A percentile compares a stretch with the other conserved stretches of the same genome.
Conservation (phyloP, 1,284 basidiomycete species). For the Leccinum colubrinum region DNA sequence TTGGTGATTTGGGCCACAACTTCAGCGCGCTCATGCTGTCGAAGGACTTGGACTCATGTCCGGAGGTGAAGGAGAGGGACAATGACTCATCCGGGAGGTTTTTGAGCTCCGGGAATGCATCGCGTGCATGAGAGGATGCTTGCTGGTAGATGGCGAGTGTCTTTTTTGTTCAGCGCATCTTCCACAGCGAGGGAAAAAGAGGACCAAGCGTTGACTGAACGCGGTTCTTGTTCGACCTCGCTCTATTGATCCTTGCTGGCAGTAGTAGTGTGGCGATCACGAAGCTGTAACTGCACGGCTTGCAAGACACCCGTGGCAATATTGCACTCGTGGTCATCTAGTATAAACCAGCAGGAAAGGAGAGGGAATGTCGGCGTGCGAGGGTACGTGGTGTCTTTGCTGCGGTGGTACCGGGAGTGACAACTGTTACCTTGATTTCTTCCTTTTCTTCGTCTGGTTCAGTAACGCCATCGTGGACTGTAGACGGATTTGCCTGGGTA, state of each 20-base stretch:
- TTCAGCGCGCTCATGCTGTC: too few species aligned
- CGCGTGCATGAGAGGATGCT: too few species aligned
- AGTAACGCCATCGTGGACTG: constrained; percentile 44
- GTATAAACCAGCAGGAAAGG: constrained; percentile 32
- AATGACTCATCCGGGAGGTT: too few species aligned
- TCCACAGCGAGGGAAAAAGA: constrained; percentile 23
- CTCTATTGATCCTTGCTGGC: constrained; percentile 19
- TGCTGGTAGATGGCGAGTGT: not conserved
- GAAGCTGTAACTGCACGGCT: constrained; percentile 57
- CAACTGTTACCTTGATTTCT: constrained; percentile 36
- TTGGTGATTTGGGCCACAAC: too few species aligned
- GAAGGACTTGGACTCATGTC: too few species aligned
- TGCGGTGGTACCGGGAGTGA: constrained; percentile 27
- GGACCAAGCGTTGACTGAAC: constrained; percentile 32
- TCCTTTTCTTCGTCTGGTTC: constrained; percentile 58
- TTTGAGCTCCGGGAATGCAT: too few species aligned
- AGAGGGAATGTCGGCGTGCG: constrained; percentile 58
- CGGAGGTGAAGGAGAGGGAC: too few species aligned
- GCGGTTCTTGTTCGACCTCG: constrained; percentile 19
- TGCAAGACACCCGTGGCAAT: constrained; percentile 55
- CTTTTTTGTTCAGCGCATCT: constrained; percentile 19
- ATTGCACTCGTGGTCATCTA: constrained; percentile 32
- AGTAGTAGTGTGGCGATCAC: constrained; percentile 49
- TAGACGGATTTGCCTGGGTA: constrained; percentile 65
- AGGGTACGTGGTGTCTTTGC: constrained; percentile 38